A percentile compares a stretch with the other conserved stretches of the same genome.
Evolutionary conservation across 2,329 filamentous ascomycete species (phyloP).

Genomic region (Xenosphaeropsis pyriputrescens): DNA sequence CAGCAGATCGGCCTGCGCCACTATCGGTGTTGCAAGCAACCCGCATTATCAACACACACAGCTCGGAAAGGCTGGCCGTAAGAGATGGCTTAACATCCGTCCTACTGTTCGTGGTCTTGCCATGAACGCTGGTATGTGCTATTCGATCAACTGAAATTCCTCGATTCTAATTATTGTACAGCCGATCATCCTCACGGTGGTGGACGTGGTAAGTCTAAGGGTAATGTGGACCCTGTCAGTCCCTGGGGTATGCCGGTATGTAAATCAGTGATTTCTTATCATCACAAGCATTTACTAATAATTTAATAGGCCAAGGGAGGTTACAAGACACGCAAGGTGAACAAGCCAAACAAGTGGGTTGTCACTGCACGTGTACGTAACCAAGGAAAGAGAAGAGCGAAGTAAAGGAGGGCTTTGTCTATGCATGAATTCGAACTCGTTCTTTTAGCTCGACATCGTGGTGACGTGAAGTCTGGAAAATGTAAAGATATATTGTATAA

Average conservation of each 20-base stretch:
- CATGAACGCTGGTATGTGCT: slow-evolving; percentile 80
- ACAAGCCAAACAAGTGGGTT: slow-evolving; percentile 85
- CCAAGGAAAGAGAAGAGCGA: slow-evolving; percentile 73
- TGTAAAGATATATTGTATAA: too few relatives aligned
- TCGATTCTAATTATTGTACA: slow-evolving; percentile 17
- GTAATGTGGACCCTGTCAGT: slow-evolving; percentile 87
- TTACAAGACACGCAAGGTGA: slow-evolving; percentile 82
- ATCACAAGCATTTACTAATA: slow-evolving; percentile 14
- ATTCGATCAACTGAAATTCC: slow-evolving; percentile 1
- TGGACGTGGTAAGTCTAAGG: slow-evolving; percentile 98
- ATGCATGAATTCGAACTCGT: too few relatives aligned
- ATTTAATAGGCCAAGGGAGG: slow-evolving; percentile 54
- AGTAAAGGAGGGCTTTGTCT: slow-evolving; percentile 23
- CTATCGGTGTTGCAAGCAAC: slow-evolving; percentile 90
- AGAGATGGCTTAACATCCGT: slow-evolving; percentile 83
- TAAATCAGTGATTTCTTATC: slow-evolving; percentile 12
- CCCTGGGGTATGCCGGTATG: slow-evolving; percentile 92
- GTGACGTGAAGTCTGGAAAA: too few relatives aligned
- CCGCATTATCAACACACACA: slow-evolving; percentile 79
- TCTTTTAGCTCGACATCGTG: too few relatives aligned
- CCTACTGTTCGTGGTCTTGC: slow-evolving; percentile 94
- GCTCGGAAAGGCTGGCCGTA: slow-evolving; percentile 88
- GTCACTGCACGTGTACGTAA: slow-evolving; percentile 74
- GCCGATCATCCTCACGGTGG: slow-evolving; percentile 96
- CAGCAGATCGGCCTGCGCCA: slow-evolving; percentile 84